Percentiles rank a stretch among this genome's conserved stretches.
phyloP scores from a whole-genome alignment of 1,284 basidiomycete species.

The Prillingera fragicola region DNA sequence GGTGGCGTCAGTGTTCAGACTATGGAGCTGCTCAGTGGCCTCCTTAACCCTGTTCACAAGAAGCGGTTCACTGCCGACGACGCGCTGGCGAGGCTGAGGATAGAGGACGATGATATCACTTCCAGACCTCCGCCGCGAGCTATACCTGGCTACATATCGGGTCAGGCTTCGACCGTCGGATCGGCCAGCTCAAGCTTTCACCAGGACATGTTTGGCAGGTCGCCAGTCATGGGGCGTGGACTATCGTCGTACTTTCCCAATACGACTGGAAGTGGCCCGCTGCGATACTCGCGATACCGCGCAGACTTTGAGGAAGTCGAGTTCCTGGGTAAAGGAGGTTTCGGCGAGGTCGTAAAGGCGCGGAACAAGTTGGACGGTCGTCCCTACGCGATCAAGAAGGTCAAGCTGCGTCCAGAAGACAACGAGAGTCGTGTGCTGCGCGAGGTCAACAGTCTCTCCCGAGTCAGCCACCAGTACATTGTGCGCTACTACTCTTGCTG shows the following conservation, averaged over 20 bases:
- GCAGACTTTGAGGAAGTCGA: constrained; percentile 49
- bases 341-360: constrained; percentile 90
- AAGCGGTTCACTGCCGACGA: constrained; percentile 43
- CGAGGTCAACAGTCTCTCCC: constrained; percentile 82
- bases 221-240: constrained; percentile 23
- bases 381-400: constrained; percentile 60
- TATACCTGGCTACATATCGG: neutral
- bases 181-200: constrained; percentile 9
- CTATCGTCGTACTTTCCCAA: constrained; percentile 22
- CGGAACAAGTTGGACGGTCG: constrained; percentile 62
- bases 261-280: constrained; percentile 12
- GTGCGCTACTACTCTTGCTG: constrained; percentile 63
- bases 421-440: constrained; percentile 83
- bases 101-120: constrained; percentile 26
- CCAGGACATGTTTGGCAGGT: constrained; percentile 24
- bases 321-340: constrained; percentile 72
- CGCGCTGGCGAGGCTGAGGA: constrained; percentile 30
- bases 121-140: too few species aligned
- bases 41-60: constrained; percentile 37
- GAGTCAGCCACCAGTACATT: constrained; percentile 81
- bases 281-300: constrained; percentile 40
- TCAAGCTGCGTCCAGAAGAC: constrained; percentile 70
- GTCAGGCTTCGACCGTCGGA: too few species aligned
- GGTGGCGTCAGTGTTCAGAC: constrained; percentile 26
- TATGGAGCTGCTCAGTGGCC: constrained; percentile 30